Percentiles rank a stretch among this genome's conserved stretches.
These are phyloP conservation scores for Termitomyces sp. DNA, from an alignment of 768 basidiomycete species.

Conservation along the genomic window DNA sequence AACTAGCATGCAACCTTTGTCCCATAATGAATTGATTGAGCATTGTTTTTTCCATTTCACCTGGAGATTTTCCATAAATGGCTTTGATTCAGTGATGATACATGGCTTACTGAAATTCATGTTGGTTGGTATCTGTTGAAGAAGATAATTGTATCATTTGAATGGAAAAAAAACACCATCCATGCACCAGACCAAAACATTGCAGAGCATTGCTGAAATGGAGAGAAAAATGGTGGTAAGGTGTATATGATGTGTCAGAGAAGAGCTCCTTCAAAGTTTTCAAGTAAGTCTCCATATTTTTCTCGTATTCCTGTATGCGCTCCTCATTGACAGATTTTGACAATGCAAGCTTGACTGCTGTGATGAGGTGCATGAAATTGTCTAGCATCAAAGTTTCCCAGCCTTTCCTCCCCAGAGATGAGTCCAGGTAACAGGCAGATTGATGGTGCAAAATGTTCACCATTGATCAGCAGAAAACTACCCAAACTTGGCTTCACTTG, in stretches of 20 bases:
- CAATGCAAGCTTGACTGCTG: slow-evolving; percentile 28
- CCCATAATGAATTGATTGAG: slow-evolving; percentile 18
- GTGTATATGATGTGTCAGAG: slow-evolving; percentile 20
- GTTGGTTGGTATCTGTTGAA: slow-evolving; percentile 28
- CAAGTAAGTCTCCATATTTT: slow-evolving; percentile 30
- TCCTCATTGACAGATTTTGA: slow-evolving; percentile 16
- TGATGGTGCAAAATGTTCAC: slow-evolving; percentile 28
- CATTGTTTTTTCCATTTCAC: slow-evolving; percentile 26
- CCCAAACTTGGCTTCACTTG: slow-evolving; percentile 22
- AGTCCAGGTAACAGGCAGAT: slow-evolving; percentile 33
- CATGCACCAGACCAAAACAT: slow-evolving; percentile 31
- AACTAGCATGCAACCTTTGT: slow-evolving; percentile 18
- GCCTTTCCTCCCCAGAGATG: slow-evolving; percentile 30
- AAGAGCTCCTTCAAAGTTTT: slow-evolving; percentile 24
- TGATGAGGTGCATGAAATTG: slow-evolving; percentile 33
- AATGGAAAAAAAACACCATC: slow-evolving; percentile 34
- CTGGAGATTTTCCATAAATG: too few species aligned
- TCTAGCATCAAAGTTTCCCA: slow-evolving; percentile 20
- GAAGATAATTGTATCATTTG: slow-evolving; percentile 29
- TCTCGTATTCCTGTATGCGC: slow-evolving; percentile 22
- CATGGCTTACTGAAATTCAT: slow-evolving; percentile 28
- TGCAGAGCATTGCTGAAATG: slow-evolving; percentile 29
- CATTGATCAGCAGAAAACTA: slow-evolving; percentile 34
- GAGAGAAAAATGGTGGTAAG: slow-evolving; percentile 38
- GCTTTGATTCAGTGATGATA: too few species aligned